Evolutionary conservation across 345 rosid species (phyloP).

Genomic region (Salix dunnii): DNA sequence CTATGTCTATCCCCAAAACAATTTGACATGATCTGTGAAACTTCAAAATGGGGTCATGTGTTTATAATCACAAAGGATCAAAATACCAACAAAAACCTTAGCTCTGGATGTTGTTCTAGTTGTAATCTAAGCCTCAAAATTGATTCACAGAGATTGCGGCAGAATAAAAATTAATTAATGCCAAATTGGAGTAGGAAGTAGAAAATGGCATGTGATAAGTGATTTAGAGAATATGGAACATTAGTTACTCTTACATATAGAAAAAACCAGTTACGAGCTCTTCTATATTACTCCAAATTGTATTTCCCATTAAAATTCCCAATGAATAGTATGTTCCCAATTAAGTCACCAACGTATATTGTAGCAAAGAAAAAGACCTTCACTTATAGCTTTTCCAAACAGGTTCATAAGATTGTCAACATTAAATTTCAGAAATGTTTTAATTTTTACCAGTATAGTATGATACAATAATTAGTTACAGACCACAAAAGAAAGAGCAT

Average conservation of each 20-base stretch:
- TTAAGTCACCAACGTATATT: neutral
- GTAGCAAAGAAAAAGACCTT: neutral
- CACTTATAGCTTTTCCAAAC: neutral
- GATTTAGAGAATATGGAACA: neutral
- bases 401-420: neutral
- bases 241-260: neutral
- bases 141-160: neutral
- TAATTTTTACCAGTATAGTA: neutral
- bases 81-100: neutral
- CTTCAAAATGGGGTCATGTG: conserved; percentile 6
- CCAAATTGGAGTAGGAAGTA: neutral
- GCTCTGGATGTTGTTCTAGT: neutral
- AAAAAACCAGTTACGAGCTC: neutral
- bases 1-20: conserved; percentile 25
- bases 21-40: conserved; percentile 79
- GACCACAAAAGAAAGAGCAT: neutral
- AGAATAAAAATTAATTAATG: neutral
- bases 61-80: neutral
- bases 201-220: neutral
- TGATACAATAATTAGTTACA: neutral
- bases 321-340: neutral
- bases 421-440: neutral
- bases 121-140: neutral
- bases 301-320: neutral
- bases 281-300: neutral